Evolutionary conservation across 257 asterid genomes (phyloP).

Genomic region (Ophiorrhiza pumila): DNA sequence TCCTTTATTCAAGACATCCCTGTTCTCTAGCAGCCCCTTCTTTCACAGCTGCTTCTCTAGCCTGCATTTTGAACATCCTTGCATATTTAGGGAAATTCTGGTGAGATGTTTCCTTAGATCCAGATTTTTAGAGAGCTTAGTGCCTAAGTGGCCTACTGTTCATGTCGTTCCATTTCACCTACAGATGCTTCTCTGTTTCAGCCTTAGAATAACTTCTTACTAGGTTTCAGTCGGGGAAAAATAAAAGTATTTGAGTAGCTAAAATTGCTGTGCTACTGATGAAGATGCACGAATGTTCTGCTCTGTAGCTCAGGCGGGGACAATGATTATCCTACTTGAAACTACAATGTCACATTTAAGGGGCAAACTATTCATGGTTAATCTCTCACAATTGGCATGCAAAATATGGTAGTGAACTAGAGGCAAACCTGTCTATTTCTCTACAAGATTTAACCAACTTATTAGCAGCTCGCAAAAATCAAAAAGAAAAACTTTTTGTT

Average conservation of each 20-base stretch:
- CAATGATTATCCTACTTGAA: not conserved
- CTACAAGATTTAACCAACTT: not conserved
- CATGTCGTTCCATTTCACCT: not conserved
- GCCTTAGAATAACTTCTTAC: not conserved
- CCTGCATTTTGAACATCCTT: not conserved
- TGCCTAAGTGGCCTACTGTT: not conserved
- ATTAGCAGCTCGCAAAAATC: not conserved
- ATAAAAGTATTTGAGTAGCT: not conserved
- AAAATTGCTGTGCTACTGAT: not conserved
- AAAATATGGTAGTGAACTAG: not conserved
- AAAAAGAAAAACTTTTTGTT: no score
- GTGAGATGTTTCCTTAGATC: not conserved
- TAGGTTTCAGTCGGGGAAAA: not conserved
- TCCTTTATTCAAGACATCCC: not conserved
- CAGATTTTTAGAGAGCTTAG: not conserved
- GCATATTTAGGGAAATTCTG: not conserved
- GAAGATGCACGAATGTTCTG: not conserved
- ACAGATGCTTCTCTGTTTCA: not conserved
- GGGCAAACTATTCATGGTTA: not conserved
- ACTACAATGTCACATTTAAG: not conserved
- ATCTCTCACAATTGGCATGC: not conserved
- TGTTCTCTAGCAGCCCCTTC: not conserved
- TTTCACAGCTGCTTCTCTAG: not conserved
- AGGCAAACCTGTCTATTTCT: not conserved
- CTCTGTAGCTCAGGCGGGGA: not conserved